phyloP scores from a whole-genome alignment of 306 rosid genomes.

The Nissolia schottii region DNA sequence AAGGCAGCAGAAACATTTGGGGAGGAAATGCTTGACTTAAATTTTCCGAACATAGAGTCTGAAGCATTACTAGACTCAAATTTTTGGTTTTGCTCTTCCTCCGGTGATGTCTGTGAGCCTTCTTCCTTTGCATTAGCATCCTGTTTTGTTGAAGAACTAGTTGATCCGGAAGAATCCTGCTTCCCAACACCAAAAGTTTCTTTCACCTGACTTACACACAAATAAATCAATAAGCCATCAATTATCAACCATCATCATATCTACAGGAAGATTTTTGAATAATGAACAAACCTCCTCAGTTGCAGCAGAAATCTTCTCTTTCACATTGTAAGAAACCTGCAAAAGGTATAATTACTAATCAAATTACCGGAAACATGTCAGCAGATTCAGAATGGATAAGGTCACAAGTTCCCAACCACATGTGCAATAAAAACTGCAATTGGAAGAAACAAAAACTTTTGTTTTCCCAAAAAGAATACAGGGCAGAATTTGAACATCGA shows the following conservation, averaged over 20 bases:
- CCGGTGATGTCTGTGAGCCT: constrained; percentile 35
- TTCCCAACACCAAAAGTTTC: constrained; percentile 67
- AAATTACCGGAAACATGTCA: constrained; percentile 2
- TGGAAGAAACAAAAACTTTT: constrained; percentile 1
- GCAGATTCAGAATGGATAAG: constrained; percentile 12
- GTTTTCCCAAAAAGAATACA: too few relatives aligned
- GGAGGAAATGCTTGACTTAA: constrained; percentile 64
- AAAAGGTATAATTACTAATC: constrained; percentile 10
- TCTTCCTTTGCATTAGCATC: constrained; percentile 44
- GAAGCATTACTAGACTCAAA: constrained; percentile 39
- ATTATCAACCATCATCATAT: constrained; percentile 5
- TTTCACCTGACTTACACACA: constrained; percentile 55
- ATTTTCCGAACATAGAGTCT: constrained; percentile 66
- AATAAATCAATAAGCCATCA: constrained; percentile 9
- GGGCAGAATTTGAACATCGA: background rate
- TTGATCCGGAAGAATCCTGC: constrained; percentile 53
- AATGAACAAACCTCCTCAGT: constrained; percentile 66
- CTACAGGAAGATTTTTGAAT: constrained; percentile 1
- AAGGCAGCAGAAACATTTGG: constrained; percentile 58
- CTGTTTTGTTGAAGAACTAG: constrained; percentile 45
- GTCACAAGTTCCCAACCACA: background rate
- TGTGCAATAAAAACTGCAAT: background rate
- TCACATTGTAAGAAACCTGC: constrained; percentile 77
- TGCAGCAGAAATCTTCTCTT: constrained; percentile 83
- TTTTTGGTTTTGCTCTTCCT: constrained; percentile 46